Conservation (phyloP, 805 yeast species). For the Isabelozyma rhagii region DNA sequence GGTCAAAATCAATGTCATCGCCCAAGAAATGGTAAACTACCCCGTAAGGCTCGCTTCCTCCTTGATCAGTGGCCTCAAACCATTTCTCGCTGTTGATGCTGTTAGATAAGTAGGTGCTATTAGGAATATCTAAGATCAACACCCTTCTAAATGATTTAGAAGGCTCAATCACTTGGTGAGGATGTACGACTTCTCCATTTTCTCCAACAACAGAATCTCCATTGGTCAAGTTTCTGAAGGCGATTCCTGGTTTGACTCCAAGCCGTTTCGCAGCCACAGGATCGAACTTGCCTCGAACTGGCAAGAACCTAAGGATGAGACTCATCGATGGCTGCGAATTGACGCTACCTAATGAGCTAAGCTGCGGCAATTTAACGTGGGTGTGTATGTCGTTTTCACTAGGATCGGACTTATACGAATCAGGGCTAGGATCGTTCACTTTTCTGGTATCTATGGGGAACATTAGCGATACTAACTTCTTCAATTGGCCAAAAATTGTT, state of each 20-base stretch:
- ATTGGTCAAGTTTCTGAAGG: constrained; percentile 55
- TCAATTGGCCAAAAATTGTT: constrained; percentile 13
- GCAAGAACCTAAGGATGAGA: constrained; percentile 64
- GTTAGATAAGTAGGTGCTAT: constrained; percentile 35
- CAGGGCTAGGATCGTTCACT: constrained; percentile 36
- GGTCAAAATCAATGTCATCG: constrained; percentile 47
- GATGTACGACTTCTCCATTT: constrained; percentile 55
- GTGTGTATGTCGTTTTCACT: constrained; percentile 37
- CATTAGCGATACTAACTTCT: constrained; percentile 48
- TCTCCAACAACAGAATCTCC: constrained; percentile 57
- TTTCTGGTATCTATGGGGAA: constrained; percentile 50
- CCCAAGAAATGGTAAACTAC: constrained; percentile 77
- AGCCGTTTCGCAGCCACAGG: constrained; percentile 61
- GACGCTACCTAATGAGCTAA: constrained; percentile 18
- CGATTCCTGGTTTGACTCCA: constrained; percentile 65
- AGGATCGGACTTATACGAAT: constrained; percentile 35
- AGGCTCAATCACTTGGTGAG: constrained; percentile 72
- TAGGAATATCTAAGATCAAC: constrained; percentile 73
- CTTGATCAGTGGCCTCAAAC: constrained; percentile 29
- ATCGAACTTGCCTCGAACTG: constrained; percentile 75
- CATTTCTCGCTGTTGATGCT: constrained; percentile 24
- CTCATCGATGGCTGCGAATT: constrained; percentile 49
- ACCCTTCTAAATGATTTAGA: constrained; percentile 56
- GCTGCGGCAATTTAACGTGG: constrained; percentile 30
- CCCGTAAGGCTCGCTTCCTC: constrained; percentile 38